Conservation (phyloP, 2,329 filamentous ascomycete species). For the Calonectria fujianensis region DNA sequence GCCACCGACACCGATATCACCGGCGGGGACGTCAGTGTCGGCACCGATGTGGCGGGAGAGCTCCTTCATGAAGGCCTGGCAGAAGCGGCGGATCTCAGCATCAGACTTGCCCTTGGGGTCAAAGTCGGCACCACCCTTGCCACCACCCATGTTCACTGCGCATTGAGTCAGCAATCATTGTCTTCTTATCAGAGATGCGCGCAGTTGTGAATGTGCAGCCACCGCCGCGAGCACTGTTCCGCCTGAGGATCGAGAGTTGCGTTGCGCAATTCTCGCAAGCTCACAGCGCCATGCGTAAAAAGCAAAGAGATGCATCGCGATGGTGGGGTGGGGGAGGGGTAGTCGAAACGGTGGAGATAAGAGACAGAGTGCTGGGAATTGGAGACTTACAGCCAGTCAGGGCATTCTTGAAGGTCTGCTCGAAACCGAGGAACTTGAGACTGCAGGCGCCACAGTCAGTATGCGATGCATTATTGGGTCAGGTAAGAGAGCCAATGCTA, state of each 20-base stretch:
- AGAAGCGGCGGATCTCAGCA: slow-evolving; percentile 98
- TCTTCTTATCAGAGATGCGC: slow-evolving; percentile 9
- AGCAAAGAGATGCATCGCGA: slow-evolving; percentile 14
- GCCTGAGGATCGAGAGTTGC: not conserved
- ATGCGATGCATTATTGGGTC: slow-evolving; percentile 25
- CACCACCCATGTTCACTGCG: slow-evolving; percentile 86
- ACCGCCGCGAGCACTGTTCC: slow-evolving; percentile 4
- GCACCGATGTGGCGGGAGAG: slow-evolving; percentile 96
- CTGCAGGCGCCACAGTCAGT: slow-evolving; percentile 46
- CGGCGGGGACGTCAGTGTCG: slow-evolving; percentile 96
- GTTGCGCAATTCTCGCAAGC: slow-evolving; percentile 1
- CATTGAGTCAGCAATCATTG: slow-evolving; percentile 44
- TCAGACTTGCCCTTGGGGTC: slow-evolving; percentile 99
- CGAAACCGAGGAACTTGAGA: slow-evolving; percentile 98
- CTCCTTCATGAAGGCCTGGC: slow-evolving; percentile 96
- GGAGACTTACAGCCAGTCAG: slow-evolving; percentile 87
- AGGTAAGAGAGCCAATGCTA: slow-evolving; percentile 2
- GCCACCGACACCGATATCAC: slow-evolving; percentile 94
- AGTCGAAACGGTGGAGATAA: slow-evolving; percentile 33
- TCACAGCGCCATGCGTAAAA: slow-evolving; percentile 11
- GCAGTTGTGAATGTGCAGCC: slow-evolving; percentile 5
- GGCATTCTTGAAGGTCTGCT: slow-evolving; percentile 99
- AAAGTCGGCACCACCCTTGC: slow-evolving; percentile 98
- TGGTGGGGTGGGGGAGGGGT: slow-evolving; percentile 20
- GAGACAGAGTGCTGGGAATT: slow-evolving; percentile 11